Percentiles rank a stretch among this genome's conserved stretches.
These are phyloP conservation scores for Hygrocybe punicea DNA, from an alignment of 768 basidiomycete genomes.

Conservation along the genomic window DNA sequence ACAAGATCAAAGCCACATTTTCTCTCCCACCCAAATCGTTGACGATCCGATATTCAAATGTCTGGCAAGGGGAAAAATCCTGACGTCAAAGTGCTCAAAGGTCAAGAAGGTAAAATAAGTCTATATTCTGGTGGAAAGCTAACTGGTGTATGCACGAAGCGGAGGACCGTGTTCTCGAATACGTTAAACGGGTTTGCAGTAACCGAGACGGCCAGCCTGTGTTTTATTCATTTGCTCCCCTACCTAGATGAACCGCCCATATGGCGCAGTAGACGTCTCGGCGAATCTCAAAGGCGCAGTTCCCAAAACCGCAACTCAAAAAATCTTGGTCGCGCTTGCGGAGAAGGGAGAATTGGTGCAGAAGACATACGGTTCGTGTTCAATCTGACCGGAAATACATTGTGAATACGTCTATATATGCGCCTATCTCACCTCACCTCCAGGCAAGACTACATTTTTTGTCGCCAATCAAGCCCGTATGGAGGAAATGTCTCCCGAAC, in stretches of 20 bases:
- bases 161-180: constrained; percentile 72
- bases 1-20: too few relatives aligned
- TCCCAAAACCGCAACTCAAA: constrained; percentile 79
- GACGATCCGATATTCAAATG: constrained; percentile 29
- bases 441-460: constrained; percentile 85
- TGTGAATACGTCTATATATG: background rate
- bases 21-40: too few relatives aligned
- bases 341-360: constrained; percentile 80
- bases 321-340: constrained; percentile 76
- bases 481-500: constrained; percentile 58
- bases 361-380: constrained; percentile 70
- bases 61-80: constrained; percentile 50
- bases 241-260: constrained; percentile 98
- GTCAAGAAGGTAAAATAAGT: constrained; percentile 72
- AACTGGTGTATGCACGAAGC: constrained; percentile 39
- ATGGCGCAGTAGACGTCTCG: constrained; percentile 86
- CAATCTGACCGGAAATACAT: background rate
- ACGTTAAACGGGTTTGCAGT: constrained; percentile 61
- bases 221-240: constrained; percentile 5
- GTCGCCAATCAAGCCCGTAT: constrained; percentile 78
- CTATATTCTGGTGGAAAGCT: too few relatives aligned
- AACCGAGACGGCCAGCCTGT: background rate
- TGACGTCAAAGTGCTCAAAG: constrained; percentile 64
- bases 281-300: constrained; percentile 90
- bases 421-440: background rate